Evolutionary conservation across 2,329 filamentous ascomycete genomes (phyloP), one percentile per base, ranked within the genome.

Genomic region (Ophiostoma fasciatum): DNA sequence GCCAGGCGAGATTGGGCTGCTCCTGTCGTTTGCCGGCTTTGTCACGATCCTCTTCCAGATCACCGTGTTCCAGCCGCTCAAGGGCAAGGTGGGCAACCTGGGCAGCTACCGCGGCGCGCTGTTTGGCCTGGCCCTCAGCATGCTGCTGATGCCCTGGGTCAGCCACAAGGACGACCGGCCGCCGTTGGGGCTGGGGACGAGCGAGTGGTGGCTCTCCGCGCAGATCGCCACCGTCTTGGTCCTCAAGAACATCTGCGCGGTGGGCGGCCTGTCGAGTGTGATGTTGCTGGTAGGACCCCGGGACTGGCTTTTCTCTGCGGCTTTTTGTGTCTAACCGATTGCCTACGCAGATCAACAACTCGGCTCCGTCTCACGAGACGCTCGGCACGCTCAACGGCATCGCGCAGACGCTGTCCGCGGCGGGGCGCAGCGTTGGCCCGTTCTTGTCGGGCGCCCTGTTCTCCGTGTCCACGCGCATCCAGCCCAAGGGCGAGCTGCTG

Each of bases 11-110:
- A 94, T 96, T 30, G 90, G 90, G 1, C 58, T 94, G 14, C 82
- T 81, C 1, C 64, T 94, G 35, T 88, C 82, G 0, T 78, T 93
- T 42, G 83, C 88, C 1, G 87, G 88, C 1, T 55, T 79, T 2
- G 75, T 83, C 12, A 94, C 87, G 1, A 94, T 96, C 25, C 46
- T 87, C 5, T 96, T 96, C 56, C 90, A 98, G 53, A 68, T 92
- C 1, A 80, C 82, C 39, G 60, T 92, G 3, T 96, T 94, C 53
- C 80, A 82, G 32, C 75, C 69, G 15, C 57, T 96, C 23, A 78
- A 88, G 46, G 69, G 79, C 19, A 77, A 72, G 42, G 64, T 92
- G 50, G 90, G 90, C 0, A 96, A 94, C 49, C 74, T 87, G 35
- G 75, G 77, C 34, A 85, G 82, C 0, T 98, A 94, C 51, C 73